These are phyloP conservation scores for Clathrospora elynae DNA, from an alignment of 2,329 filamentous ascomycete species.

Conservation along the genomic window DNA sequence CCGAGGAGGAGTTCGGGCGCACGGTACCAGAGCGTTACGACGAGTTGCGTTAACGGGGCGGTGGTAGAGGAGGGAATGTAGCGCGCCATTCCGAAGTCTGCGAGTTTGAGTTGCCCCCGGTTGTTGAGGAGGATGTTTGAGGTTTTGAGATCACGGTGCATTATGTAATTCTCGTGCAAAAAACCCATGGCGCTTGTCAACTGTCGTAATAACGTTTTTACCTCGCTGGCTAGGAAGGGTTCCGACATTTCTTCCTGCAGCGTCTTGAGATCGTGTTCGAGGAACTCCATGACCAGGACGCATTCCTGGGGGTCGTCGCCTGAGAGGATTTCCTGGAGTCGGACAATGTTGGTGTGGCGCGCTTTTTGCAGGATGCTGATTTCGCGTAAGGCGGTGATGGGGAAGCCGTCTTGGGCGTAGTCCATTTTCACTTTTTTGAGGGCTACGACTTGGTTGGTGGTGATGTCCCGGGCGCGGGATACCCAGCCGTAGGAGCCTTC, in stretches of 20 bases:
- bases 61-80: conserved; percentile 72
- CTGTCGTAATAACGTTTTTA: conserved; percentile 87
- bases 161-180: conserved; percentile 86
- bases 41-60: conserved; percentile 83
- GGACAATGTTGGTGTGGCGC: conserved; percentile 80
- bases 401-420: conserved; percentile 73
- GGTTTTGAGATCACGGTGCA: conserved; percentile 56
- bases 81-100: conserved; percentile 97
- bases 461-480: conserved; percentile 75
- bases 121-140: conserved; percentile 82
- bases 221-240: conserved; percentile 88
- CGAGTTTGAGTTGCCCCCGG: conserved; percentile 90
- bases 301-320: conserved; percentile 71
- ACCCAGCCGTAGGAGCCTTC: conserved; percentile 97
- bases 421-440: conserved; percentile 95
- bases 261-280: conserved; percentile 95
- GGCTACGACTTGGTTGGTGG: conserved; percentile 81
- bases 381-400: conserved; percentile 89
- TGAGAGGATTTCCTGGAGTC: conserved; percentile 81
- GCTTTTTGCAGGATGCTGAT: conserved; percentile 88
- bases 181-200: conserved; percentile 80
- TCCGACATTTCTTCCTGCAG: conserved; percentile 93
- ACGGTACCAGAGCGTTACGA: conserved; percentile 97
- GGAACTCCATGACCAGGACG: conserved; percentile 94
- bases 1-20: conserved; percentile 89